Conservation (phyloP, 495 filamentous ascomycete species). For the Clohesyomyces aquaticus region DNA sequence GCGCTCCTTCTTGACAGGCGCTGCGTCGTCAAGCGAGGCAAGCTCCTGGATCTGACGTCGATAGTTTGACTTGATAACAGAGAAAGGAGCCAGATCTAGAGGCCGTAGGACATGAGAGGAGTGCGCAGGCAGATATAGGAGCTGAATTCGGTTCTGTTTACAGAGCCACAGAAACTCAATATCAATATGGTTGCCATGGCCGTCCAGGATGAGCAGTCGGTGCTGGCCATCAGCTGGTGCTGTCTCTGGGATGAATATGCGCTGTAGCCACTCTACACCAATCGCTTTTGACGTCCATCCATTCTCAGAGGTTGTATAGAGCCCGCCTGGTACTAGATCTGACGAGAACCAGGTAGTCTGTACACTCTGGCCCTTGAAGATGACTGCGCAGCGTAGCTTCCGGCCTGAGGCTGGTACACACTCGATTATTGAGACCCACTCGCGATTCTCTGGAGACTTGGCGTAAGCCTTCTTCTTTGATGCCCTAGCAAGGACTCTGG, state of each 20-base stretch:
- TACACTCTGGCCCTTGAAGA: slow-evolving; percentile 1
- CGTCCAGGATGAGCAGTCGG: background rate
- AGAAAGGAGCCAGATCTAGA: no score
- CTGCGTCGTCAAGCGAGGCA: no score
- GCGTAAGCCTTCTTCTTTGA: slow-evolving; percentile 1
- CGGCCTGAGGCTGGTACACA: background rate
- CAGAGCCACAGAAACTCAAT: no score
- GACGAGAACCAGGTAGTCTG: background rate
- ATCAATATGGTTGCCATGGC: slow-evolving; percentile 7
- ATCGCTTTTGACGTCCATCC: slow-evolving; percentile 4
- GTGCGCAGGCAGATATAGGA: no score
- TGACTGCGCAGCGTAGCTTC: background rate
- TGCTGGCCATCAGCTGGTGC: background rate
- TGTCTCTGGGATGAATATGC: slow-evolving; percentile 1
- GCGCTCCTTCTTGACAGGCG: no score
- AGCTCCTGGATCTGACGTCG: no score
- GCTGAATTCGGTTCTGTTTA: no score
- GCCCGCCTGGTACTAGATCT: background rate
- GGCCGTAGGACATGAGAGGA: no score
- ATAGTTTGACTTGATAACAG: no score
- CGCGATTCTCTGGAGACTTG: slow-evolving; percentile 2
- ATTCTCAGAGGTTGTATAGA: slow-evolving; percentile 4
- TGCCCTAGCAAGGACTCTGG: background rate
- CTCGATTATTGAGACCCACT: slow-evolving; percentile 5
- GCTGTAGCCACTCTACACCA: background rate